Evolutionary conservation across 2,329 filamentous ascomycete genomes (phyloP), one percentile per base, ranked within the genome.

Genomic region (Teratosphaeria pseudoeucalypti): DNA sequence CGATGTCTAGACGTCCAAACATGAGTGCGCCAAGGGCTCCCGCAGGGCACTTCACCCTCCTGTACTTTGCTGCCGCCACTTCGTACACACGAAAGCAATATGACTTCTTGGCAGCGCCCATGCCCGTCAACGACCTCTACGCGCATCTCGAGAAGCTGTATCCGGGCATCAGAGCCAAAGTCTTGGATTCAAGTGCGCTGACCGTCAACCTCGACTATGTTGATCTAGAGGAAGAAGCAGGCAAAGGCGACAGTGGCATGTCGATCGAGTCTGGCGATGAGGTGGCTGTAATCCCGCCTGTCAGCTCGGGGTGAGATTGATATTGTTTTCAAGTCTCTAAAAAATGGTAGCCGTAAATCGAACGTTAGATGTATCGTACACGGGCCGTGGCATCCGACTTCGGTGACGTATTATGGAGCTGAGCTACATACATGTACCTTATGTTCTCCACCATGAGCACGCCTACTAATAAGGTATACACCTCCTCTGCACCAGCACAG

Each of bases 271-370:
- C 84, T 63, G 88, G 86, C 32, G 90, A 95, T 70, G 90, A 95
- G 76, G 89, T 95, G 58, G 90, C 88, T 52, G 87, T 95, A 39
- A 92, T 95, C 60, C 90, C 90, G 37, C 90, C 90, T 10, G 90
- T 95, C 65, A 95, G 90, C 78, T 91, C 90, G 43, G 90, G 90
- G 4, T 94, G 73, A 81, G 1, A 26, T 1, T 2, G n/a, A 19
- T 26, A 5, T 49, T 49, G 14, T 49, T n/a, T 9, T 26, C 11
- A n/a, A 49, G 11, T 16, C 2, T 39, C 37, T 12, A 1, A 7
- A 32, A 32, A 32, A 32, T 32, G 5, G 29, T 32, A 32, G 29
- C 29, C 29, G 29, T 49, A 49, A n/a, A n/a, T 10, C 6, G 23
- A 1, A 49, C 19, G 7, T n/a, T n/a, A n/a, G n/a, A n/a, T n/a